Evolutionary conservation across 2,329 filamentous ascomycete species (phyloP), one percentile per base, ranked within the genome.

Genomic region (Trichoderma sp.): DNA sequence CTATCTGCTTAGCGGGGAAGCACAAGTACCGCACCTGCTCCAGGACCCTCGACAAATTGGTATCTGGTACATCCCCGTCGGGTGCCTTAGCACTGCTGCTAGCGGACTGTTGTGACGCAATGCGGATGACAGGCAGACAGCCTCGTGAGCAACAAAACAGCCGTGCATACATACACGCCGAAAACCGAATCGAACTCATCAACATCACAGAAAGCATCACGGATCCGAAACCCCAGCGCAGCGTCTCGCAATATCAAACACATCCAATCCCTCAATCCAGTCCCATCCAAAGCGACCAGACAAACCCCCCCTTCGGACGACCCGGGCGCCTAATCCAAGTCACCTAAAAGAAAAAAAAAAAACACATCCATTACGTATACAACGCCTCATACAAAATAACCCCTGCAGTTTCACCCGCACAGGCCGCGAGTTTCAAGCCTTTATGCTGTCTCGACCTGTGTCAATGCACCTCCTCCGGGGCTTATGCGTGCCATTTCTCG

Each of bases 101-200:
- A 27, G 37, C 29, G 63, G 63, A 27, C 25, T 35, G 63, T 66
- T 66, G 63, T 66, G 63, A 66, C 63, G 63, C 63, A 66, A 66
- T 66, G 63, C 53, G 63, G 29, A 50, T 66, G 52, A 35, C 32
- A 48, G 34, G 37, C 37, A 48, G 34, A 27, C 37, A 65, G 52
- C 48, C 60, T 64, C 48, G 48, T 53, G 48, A 42, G 60, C 60
- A 42, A 29, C 34, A 19, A 22, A 52, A 48, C 27, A 48, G 27
- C 39, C 39, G 39, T 27, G 15, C 19, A 12, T 25, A 42, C n/a
- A n/a, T 25, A 39, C 54, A 19, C 42, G 22, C n/a, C 53, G 29
- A 4, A 7, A 29, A 37, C 15, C 10, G 32, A 34, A 34, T 10
- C 10, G 32, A 42, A 4, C 10, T 7, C 53, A 35, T 37, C 22